Percentiles rank a stretch among this genome's conserved stretches.
These are phyloP conservation scores for Aspergillus sclerotioniger DNA, from an alignment of 495 filamentous ascomycete genomes.

Conservation along the genomic window DNA sequence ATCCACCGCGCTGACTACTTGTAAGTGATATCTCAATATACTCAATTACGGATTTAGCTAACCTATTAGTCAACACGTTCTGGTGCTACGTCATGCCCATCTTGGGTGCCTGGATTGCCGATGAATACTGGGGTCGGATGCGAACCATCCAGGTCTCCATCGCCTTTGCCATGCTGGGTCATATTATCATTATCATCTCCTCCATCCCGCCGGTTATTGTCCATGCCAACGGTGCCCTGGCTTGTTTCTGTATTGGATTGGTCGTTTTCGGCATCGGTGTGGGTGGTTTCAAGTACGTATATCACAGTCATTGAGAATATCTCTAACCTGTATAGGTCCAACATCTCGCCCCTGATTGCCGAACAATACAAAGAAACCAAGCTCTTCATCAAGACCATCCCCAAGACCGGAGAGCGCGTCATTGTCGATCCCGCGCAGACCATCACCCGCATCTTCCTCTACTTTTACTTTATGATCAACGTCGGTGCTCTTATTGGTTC, in stretches of 20 bases:
- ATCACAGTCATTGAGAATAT: background rate
- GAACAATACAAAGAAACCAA: conserved; percentile 48
- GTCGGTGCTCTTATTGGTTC: conserved; percentile 51
- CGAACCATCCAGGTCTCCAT: conserved; percentile 64
- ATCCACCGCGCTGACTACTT: conserved; percentile 58
- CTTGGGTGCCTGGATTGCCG: conserved; percentile 68
- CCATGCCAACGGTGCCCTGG: conserved; percentile 46
- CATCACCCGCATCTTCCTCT: conserved; percentile 36
- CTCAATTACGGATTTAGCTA: background rate
- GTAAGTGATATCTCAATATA: too few species aligned
- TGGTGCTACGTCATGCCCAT: conserved; percentile 72
- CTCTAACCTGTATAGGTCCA: conserved; percentile 40
- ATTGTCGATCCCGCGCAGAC: conserved; percentile 67
- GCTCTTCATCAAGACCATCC: conserved; percentile 37
- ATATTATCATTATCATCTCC: conserved; percentile 62
- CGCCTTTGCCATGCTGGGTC: conserved; percentile 59
- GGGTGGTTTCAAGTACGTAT: conserved; percentile 52
- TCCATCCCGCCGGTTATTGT: conserved; percentile 61
- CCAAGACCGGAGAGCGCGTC: conserved; percentile 57
- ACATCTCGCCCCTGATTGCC: conserved; percentile 59
- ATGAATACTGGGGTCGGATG: conserved; percentile 69
- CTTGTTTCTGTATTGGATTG: conserved; percentile 62
- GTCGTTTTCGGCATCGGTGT: conserved; percentile 50
- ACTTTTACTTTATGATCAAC: conserved; percentile 54
- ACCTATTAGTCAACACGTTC: conserved; percentile 58